Evolutionary conservation across 495 filamentous ascomycete species (phyloP), one percentile per base, ranked within the genome.

Genomic region (Penicillium lividum): DNA sequence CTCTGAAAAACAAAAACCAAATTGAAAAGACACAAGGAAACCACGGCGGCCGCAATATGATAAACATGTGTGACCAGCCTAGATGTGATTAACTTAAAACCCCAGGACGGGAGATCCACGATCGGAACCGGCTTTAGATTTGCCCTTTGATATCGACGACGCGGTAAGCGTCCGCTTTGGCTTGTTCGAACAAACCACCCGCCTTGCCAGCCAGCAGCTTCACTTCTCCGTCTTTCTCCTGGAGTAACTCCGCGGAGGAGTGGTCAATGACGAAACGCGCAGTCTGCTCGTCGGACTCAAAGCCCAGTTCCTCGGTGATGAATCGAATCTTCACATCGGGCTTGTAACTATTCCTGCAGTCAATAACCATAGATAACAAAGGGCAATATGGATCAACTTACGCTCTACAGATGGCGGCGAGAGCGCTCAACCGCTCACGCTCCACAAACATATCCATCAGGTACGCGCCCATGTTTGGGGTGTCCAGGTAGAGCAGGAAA

Each of bases 401-500:
- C 94, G 89, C 87, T 87, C 84, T 95, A 84, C 90, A 96, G 51
- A 98, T 94, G 64, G 86, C 88, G 63, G 90, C 85, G 57, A 98
- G 80, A 54, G 95, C 94, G 67, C 89, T 86, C 52, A 98, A 82
- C 65, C 95, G 90, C 77, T 99, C 95, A 60, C 95, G 89, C 59
- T 84, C 86, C 67, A 98, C 86, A 76, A 98, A 97, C 90, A 95
- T 97, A 76, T 99, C 94, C 88, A 99, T 95, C 6, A 99, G 84
- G 77, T 98, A 97, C 60, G 88, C 91, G 45, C 94, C 92, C 95
- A 99, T 98, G 66, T 96, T 94, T 22, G 94, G 94, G 11, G 92
- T 90, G 66, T 94, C 89, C 57, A 94, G 83, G 71, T 96, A 99
- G 25, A 99, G 82, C 71, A 87, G 88, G 82, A 98, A 98, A 72